Percentiles rank a stretch among this genome's conserved stretches.
Conservation (phyloP, 331 rosid genomes). For the Malus hybrid region DNA sequence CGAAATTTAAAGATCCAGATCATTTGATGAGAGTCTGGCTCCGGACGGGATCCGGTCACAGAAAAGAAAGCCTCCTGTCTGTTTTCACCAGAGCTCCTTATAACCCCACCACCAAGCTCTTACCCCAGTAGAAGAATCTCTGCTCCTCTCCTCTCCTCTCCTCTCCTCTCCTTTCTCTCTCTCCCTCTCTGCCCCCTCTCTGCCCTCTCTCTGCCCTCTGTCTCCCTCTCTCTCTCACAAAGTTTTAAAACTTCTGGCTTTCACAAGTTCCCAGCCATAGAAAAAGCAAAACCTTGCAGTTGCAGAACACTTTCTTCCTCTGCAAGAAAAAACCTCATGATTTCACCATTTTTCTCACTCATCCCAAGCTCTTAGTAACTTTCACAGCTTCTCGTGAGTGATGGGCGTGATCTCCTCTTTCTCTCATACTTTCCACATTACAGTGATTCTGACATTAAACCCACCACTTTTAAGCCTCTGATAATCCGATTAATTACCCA, state of each 20-base stretch:
- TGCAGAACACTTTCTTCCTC: background rate
- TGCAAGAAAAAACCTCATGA: background rate
- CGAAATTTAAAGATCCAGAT: too few species aligned
- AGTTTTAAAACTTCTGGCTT: slow-evolving; percentile 4
- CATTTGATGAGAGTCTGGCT: too few species aligned
- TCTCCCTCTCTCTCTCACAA: background rate
- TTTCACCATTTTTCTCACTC: background rate
- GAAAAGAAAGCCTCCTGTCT: slow-evolving; percentile 15
- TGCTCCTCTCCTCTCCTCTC: background rate
- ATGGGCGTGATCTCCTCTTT: slow-evolving; percentile 32
- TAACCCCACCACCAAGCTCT: slow-evolving; percentile 51
- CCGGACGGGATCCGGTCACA: background rate
- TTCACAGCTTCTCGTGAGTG: background rate
- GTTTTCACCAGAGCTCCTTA: slow-evolving; percentile 30
- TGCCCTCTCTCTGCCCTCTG: background rate
- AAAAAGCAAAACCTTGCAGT: background rate
- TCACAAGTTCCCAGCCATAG: slow-evolving; percentile 15
- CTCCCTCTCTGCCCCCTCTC: too few species aligned
- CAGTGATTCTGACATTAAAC: slow-evolving; percentile 27
- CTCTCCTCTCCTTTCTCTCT: too few species aligned
- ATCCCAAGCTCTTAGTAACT: too few species aligned
- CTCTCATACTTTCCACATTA: slow-evolving; percentile 47
- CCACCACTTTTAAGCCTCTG: slow-evolving; percentile 13
- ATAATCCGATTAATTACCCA: background rate
- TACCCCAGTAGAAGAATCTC: slow-evolving; percentile 36